A percentile compares a stretch with the other conserved stretches of the same genome.
phyloP scores from a whole-genome alignment of 495 filamentous ascomycete species.

The Penicillium angulare region DNA sequence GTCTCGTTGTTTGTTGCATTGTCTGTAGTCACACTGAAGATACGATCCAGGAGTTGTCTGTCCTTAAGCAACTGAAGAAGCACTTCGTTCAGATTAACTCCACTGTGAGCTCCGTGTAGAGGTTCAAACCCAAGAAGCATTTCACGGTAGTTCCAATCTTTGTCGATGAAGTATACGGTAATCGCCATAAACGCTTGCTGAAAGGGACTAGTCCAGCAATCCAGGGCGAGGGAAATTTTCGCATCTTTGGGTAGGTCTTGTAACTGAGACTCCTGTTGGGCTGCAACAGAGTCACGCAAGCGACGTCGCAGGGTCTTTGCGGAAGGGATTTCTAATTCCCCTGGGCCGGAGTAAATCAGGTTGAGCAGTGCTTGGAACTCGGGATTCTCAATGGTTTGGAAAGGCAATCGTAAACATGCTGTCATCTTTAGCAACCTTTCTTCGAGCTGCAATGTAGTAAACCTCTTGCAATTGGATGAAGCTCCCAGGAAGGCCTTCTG shows the following conservation, averaged over 20 bases:
- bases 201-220: conserved; percentile 5
- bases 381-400: conserved; percentile 7
- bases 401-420: conserved; percentile 3
- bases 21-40: conserved; percentile 11
- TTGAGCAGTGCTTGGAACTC: conserved; percentile 9
- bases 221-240: conserved; percentile 1
- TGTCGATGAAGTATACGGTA: conserved; percentile 3
- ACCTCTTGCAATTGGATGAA: not conserved
- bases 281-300: not conserved
- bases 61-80: conserved; percentile 5
- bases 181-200: conserved; percentile 6
- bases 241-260: not conserved
- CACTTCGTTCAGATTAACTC: conserved; percentile 1
- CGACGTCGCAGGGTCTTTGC: conserved; percentile 4
- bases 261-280: not conserved
- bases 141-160: conserved; percentile 6
- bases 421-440: conserved; percentile 4
- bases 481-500: not conserved
- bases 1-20: conserved; percentile 7
- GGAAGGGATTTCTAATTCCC: not conserved
- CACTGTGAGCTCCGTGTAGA: not conserved
- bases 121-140: conserved; percentile 7
- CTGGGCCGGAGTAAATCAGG: not conserved
- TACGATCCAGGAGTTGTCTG: conserved; percentile 3
- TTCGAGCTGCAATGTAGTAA: not conserved